phyloP scores from a whole-genome alignment of 768 basidiomycete genomes.

The Exidia glandulosa region DNA sequence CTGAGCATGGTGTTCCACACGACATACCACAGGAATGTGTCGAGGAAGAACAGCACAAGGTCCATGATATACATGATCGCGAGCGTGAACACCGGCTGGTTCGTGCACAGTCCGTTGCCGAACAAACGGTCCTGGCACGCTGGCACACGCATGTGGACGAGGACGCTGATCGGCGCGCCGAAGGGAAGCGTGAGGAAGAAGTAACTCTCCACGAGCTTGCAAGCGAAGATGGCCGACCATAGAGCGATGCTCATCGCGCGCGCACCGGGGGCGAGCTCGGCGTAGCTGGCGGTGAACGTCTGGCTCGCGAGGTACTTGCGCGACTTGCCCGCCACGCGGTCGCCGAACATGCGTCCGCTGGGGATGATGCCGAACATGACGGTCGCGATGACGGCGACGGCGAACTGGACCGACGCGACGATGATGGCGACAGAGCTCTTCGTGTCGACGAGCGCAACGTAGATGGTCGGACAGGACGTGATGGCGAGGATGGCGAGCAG shows the following conservation, averaged over 20 bases:
- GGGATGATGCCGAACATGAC: slow-evolving; percentile 80
- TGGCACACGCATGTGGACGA: slow-evolving; percentile 91
- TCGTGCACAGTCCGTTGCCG: slow-evolving; percentile 69
- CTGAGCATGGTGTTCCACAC: slow-evolving; percentile 97
- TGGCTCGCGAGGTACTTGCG: slow-evolving; percentile 98
- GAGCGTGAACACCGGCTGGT: slow-evolving; percentile 90
- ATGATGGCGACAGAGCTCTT: slow-evolving; percentile 72
- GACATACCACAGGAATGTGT: slow-evolving; percentile 99
- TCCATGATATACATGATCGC: slow-evolving; percentile 99
- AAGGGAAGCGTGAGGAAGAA: slow-evolving; percentile 98
- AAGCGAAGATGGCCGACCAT: slow-evolving; percentile 90
- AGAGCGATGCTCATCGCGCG: slow-evolving; percentile 76
- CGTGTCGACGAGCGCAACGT: slow-evolving; percentile 78
- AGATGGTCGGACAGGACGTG: slow-evolving; percentile 88
- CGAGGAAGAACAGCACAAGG: slow-evolving; percentile 92
- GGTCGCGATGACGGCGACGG: slow-evolving; percentile 75
- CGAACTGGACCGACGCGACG: slow-evolving; percentile 88
- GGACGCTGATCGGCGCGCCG: slow-evolving; percentile 89
- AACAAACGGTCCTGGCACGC: slow-evolving; percentile 80
- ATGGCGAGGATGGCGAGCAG: slow-evolving; percentile 85
- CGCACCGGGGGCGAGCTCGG: slow-evolving; percentile 54
- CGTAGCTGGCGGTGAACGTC: slow-evolving; percentile 98
- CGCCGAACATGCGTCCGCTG: slow-evolving; percentile 97
- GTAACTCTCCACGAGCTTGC: slow-evolving; percentile 95
- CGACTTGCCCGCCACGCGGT: slow-evolving; percentile 93